Conservation (phyloP, 495 filamentous ascomycete species). For the Penicillium cataractarum region DNA sequence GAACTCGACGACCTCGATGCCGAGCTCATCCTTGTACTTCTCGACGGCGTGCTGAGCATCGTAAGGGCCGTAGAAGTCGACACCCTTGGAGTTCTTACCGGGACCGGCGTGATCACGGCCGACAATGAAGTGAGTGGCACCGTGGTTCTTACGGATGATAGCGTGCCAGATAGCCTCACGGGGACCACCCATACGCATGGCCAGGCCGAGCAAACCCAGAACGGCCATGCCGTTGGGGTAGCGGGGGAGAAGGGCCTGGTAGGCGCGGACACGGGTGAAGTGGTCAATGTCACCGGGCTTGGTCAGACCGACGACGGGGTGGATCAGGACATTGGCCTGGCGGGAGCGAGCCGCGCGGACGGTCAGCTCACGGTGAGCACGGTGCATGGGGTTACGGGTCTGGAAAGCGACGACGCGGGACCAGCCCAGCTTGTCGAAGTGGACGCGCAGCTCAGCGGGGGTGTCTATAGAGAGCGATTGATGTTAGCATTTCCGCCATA, state of each 20-base stretch:
- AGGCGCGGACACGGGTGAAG: conserved; percentile 98
- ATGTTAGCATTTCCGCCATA: not conserved
- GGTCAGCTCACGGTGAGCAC: conserved; percentile 94
- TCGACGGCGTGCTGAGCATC: conserved; percentile 97
- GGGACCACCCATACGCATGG: conserved; percentile 99
- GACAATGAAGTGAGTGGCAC: conserved; percentile 98
- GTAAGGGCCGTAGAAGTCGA: conserved; percentile 98
- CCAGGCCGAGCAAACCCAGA: conserved; percentile 90
- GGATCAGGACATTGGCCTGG: conserved; percentile 98
- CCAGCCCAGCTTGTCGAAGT: conserved; percentile 99
- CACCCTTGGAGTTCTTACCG: conserved; percentile 92
- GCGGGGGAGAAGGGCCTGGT: conserved; percentile 93
- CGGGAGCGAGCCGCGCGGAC: conserved; percentile 93
- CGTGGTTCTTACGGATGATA: conserved; percentile 99
- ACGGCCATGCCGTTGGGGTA: conserved; percentile 99
- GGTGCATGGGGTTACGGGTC: conserved; percentile 98
- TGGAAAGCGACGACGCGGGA: conserved; percentile 96
- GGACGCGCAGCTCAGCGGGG: conserved; percentile 88
- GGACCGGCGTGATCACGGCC: conserved; percentile 97
- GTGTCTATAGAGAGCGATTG: conserved; percentile 62
- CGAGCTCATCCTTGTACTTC: conserved; percentile 93
- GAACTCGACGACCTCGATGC: conserved; percentile 98
- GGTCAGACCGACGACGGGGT: conserved; percentile 96
- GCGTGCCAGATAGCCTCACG: conserved; percentile 99
- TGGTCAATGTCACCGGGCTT: conserved; percentile 99